Percentiles rank a stretch among this genome's conserved stretches.
Conservation (phyloP, 176 grass and related monocot genomes). For the Musa troglodytarum region DNA sequence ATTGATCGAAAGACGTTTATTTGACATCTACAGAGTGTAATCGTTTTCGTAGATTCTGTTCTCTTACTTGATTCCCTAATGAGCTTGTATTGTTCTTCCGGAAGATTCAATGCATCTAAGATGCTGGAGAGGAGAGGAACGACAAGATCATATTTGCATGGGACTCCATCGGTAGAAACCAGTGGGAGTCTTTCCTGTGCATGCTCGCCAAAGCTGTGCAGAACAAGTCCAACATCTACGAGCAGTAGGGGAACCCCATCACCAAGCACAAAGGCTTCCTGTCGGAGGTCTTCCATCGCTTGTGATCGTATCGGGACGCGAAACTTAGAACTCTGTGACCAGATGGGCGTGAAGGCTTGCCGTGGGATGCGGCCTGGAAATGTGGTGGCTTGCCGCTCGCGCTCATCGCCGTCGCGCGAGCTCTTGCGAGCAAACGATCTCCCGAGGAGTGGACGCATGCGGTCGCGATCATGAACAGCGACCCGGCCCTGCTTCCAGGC, state of each 20-base stretch:
- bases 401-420: constrained; percentile 63
- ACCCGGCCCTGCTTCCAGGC: constrained; percentile 78
- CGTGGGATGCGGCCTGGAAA: constrained; percentile 58
- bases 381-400: constrained; percentile 73
- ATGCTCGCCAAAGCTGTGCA: not conserved
- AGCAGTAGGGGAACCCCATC: constrained; percentile 18
- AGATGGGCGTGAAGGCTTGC: constrained; percentile 63
- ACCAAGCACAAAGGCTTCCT: constrained; percentile 12
- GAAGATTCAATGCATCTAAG: constrained; percentile 22
- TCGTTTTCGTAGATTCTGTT: not conserved
- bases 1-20: not conserved
- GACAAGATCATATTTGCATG: constrained; percentile 12
- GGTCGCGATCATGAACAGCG: constrained; percentile 58
- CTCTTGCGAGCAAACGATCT: constrained; percentile 76
- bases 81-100: not conserved
- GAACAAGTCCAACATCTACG: constrained; percentile 19
- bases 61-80: not conserved
- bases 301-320: constrained; percentile 13
- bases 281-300: not conserved
- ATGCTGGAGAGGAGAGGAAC: constrained; percentile 22
- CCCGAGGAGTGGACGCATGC: constrained; percentile 85
- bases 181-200: constrained; percentile 24
- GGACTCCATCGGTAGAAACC: constrained; percentile 22
- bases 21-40: not conserved
- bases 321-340: not conserved